Percentiles rank a stretch among this genome's conserved stretches.
phyloP scores from a whole-genome alignment of 805 yeast genomes.

The Alloascoidea africana region DNA sequence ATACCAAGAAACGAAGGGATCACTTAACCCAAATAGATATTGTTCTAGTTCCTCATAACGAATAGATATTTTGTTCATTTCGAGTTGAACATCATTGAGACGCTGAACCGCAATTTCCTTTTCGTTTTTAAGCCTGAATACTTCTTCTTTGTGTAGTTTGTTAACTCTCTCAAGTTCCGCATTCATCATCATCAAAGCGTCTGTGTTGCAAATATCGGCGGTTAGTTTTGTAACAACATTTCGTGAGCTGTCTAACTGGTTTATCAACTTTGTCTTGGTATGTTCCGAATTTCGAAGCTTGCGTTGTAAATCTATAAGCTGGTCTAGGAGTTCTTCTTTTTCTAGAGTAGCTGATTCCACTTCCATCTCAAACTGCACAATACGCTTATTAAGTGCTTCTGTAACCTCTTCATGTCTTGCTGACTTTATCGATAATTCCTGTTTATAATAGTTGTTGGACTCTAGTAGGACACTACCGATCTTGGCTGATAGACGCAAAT shows the following conservation, averaged over 20 bases:
- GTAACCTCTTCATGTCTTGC: not conserved
- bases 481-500: not conserved
- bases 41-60: slow-evolving; percentile 1
- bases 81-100: not conserved
- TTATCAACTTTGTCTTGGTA: not conserved
- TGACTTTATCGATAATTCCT: too few species aligned
- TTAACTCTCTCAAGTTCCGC: not conserved
- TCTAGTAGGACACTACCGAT: not conserved
- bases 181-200: not conserved
- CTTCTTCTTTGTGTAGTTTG: not conserved
- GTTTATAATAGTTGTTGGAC: not conserved
- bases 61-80: not conserved
- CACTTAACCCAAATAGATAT: not conserved
- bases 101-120: not conserved
- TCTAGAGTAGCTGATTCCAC: not conserved
- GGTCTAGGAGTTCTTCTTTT: not conserved
- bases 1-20: too few species aligned
- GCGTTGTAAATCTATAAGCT: not conserved
- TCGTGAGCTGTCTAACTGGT: not conserved
- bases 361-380: not conserved
- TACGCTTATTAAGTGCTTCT: not conserved
- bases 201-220: not conserved
- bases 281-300: not conserved
- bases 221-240: not conserved
- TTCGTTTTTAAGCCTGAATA: not conserved